These are phyloP conservation scores for Hyaloscypha hepaticicola DNA, from an alignment of 495 filamentous ascomycete species.

Conservation along the genomic window DNA sequence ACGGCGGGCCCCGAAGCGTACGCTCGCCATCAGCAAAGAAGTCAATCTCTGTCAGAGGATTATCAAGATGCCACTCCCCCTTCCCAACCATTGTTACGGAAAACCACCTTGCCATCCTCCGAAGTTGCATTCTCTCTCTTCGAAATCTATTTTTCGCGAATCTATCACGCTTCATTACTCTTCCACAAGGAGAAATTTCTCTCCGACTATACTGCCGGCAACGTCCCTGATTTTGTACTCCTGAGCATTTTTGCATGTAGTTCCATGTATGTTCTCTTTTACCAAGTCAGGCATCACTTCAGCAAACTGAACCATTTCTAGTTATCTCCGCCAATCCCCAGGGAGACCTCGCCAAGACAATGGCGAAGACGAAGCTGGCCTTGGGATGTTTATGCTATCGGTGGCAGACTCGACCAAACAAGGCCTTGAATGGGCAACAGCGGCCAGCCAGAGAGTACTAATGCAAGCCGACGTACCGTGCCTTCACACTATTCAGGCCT, in stretches of 20 bases:
- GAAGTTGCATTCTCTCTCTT: slow-evolving; percentile 16
- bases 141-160: slow-evolving; percentile 21
- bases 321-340: slow-evolving; percentile 9
- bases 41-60: not conserved
- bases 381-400: slow-evolving; percentile 12
- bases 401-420: slow-evolving; percentile 6
- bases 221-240: slow-evolving; percentile 18
- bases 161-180: slow-evolving; percentile 18
- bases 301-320: not conserved
- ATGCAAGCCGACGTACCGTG: slow-evolving; percentile 19
- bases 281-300: not conserved
- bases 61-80: not conserved
- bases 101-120: slow-evolving; percentile 8
- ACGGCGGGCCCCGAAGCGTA: not conserved
- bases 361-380: slow-evolving; percentile 3
- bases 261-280: slow-evolving; percentile 18
- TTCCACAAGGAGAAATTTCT: slow-evolving; percentile 24
- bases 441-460: slow-evolving; percentile 15
- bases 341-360: not conserved
- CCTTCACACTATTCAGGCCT: slow-evolving; percentile 20
- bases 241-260: slow-evolving; percentile 23
- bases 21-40: slow-evolving; percentile 4
- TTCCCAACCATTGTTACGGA: not conserved
- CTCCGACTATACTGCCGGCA: slow-evolving; percentile 17
- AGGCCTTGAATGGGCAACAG: slow-evolving; percentile 23